phyloP scores from a whole-genome alignment of 2,329 filamentous ascomycete species.

The Blastomyces emzantsi region DNA sequence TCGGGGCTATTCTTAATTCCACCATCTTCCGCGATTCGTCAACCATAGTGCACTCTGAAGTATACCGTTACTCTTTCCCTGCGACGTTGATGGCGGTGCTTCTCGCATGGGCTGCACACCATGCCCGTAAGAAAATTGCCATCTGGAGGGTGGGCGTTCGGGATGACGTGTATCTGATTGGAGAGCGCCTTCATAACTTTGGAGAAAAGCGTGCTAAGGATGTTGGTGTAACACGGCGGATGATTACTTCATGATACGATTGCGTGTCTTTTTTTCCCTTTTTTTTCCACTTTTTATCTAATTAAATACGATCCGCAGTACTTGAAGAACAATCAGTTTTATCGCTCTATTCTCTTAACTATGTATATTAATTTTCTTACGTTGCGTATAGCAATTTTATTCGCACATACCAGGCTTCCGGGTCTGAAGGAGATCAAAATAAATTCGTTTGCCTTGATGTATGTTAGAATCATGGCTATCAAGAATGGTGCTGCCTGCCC shows the following conservation, averaged over 20 bases:
- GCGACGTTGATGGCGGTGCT: slow-evolving; percentile 47
- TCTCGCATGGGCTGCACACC: slow-evolving; percentile 35
- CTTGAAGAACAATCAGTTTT: too few relatives aligned
- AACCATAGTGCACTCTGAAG: slow-evolving; percentile 29
- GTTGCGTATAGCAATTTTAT: neutral
- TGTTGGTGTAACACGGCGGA: slow-evolving; percentile 30
- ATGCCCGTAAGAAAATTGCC: slow-evolving; percentile 49
- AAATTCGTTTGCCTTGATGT: neutral
- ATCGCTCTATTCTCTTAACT: too few relatives aligned
- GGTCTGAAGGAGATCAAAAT: neutral
- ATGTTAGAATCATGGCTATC: too few relatives aligned
- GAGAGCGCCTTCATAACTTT: slow-evolving; percentile 91
- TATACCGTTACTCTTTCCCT: slow-evolving; percentile 69
- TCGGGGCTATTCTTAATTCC: slow-evolving; percentile 47
- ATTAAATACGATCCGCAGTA: neutral
- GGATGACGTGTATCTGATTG: slow-evolving; percentile 94
- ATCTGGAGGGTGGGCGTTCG: slow-evolving; percentile 73
- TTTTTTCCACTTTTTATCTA: neutral
- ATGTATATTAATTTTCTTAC: neutral
- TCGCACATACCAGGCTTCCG: neutral
- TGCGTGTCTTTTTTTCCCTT: neutral
- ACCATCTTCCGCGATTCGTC: slow-evolving; percentile 28
- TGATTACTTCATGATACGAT: slow-evolving; percentile 25
- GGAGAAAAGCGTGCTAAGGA: slow-evolving; percentile 48
- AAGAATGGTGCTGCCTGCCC: slow-evolving; percentile 3